Percentiles rank a stretch among this genome's conserved stretches.
Conservation (phyloP, 2,329 filamentous ascomycete genomes). For the Alternaria consortialis region DNA sequence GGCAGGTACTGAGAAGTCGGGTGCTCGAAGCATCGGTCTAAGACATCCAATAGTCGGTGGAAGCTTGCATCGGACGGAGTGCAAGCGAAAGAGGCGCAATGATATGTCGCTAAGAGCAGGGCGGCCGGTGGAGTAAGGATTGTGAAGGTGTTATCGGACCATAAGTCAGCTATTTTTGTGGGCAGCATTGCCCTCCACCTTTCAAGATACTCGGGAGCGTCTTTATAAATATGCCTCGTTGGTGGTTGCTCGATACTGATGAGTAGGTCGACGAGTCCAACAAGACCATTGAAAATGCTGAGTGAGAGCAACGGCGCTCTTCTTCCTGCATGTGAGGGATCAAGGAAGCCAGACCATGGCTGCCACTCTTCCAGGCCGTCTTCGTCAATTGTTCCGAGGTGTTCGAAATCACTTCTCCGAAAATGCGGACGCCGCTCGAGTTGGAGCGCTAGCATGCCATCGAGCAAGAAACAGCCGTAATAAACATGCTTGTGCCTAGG, state of each 20-base stretch:
- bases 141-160: slow-evolving; percentile 18
- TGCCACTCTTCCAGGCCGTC: slow-evolving; percentile 79
- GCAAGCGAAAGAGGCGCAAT: slow-evolving; percentile 33
- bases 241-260: slow-evolving; percentile 16
- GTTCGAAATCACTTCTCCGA: slow-evolving; percentile 57
- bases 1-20: slow-evolving; percentile 36
- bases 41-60: slow-evolving; percentile 28
- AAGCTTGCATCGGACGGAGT: slow-evolving; percentile 32
- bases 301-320: slow-evolving; percentile 53
- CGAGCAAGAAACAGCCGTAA: slow-evolving; percentile 70
- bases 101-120: slow-evolving; percentile 41
- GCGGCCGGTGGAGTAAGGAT: slow-evolving; percentile 38
- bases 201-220: slow-evolving; percentile 46
- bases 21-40: slow-evolving; percentile 36
- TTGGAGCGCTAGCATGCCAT: slow-evolving; percentile 65
- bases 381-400: slow-evolving; percentile 64
- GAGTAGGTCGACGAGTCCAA: slow-evolving; percentile 44
- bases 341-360: slow-evolving; percentile 67
- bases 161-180: slow-evolving; percentile 32
- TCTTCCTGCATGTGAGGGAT: slow-evolving; percentile 22
- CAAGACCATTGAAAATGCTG: slow-evolving; percentile 63
- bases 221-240: background rate
- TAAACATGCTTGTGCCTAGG: slow-evolving; percentile 54
- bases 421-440: slow-evolving; percentile 63
- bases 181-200: slow-evolving; percentile 49